Conservation (phyloP, 164 flowering plant species). For the Buxus sempervirens region DNA sequence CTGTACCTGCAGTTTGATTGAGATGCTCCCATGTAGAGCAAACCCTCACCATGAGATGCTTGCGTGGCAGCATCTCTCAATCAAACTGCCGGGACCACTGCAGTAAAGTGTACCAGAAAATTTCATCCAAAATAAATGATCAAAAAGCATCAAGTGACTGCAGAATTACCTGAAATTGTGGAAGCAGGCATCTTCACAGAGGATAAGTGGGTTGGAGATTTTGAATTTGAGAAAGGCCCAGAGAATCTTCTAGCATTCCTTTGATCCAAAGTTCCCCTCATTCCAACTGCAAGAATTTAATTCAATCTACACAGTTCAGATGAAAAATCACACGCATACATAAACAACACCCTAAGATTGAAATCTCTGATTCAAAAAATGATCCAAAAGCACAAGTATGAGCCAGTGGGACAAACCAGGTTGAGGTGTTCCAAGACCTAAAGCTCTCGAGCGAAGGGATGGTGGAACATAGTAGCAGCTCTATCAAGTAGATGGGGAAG, state of each 20-base stretch:
- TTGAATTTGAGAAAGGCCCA: slow-evolving; percentile 37
- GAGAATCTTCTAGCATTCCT: slow-evolving; percentile 43
- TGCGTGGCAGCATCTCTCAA: too few relatives aligned
- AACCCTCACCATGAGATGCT: too few relatives aligned
- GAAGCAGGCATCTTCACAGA: slow-evolving; percentile 42
- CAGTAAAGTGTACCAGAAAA: too few relatives aligned
- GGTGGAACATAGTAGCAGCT: slow-evolving; percentile 91
- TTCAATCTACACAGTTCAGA: neutral
- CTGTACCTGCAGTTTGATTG: too few relatives aligned
- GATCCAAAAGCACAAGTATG: neutral
- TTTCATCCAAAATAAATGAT: too few relatives aligned
- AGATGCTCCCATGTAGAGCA: too few relatives aligned
- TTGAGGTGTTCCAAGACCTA: slow-evolving; percentile 71
- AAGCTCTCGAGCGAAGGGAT: slow-evolving; percentile 62
- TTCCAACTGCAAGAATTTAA: slow-evolving; percentile 35
- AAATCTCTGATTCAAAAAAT: neutral
- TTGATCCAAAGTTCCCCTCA: slow-evolving; percentile 45
- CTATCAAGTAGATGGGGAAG: slow-evolving; percentile 36
- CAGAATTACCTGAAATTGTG: slow-evolving; percentile 39
- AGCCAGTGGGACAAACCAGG: slow-evolving; percentile 42
- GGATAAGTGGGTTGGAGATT: slow-evolving; percentile 36
- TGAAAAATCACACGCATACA: too few relatives aligned
- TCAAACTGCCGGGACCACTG: too few relatives aligned
- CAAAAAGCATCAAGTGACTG: neutral
- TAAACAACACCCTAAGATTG: too few relatives aligned